Conservation (phyloP, 768 basidiomycete species). For the Podaxis sp. region DNA sequence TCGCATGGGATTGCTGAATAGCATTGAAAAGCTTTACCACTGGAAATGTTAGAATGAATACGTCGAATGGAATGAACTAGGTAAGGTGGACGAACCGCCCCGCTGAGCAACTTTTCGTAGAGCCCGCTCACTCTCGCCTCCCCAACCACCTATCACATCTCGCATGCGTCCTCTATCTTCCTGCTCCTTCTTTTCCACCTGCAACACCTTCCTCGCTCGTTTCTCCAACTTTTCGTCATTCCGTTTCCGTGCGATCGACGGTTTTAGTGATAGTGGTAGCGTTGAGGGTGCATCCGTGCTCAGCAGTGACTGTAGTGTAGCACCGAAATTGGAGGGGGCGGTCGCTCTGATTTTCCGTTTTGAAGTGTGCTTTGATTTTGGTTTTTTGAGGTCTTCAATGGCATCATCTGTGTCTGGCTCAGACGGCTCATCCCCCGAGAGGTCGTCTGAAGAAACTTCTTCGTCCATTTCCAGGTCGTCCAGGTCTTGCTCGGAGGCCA, state of each 20-base stretch:
- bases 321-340: constrained; percentile 69
- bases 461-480: constrained; percentile 16
- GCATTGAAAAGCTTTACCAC: constrained; percentile 89
- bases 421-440: constrained; percentile 22
- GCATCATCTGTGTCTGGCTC: constrained; percentile 60
- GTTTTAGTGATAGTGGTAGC: constrained; percentile 76
- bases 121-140: constrained; percentile 74
- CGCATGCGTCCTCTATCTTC: constrained; percentile 66
- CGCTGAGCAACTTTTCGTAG: constrained; percentile 83
- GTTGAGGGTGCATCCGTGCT: constrained; percentile 68
- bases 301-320: constrained; percentile 69
- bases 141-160: constrained; percentile 88
- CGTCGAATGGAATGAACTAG: background rate
- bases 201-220: constrained; percentile 69
- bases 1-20: constrained; percentile 77
- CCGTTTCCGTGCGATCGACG: constrained; percentile 62
- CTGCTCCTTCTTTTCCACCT: constrained; percentile 68
- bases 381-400: constrained; percentile 48
- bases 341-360: constrained; percentile 86
- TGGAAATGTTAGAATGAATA: constrained; percentile 19
- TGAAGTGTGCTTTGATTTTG: constrained; percentile 75
- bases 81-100: constrained; percentile 54
- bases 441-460: constrained; percentile 19
- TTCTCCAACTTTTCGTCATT: constrained; percentile 77
- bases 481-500: background rate